Base-by-base conservation (phyloP, 2,329 filamentous ascomycete species). In the Cercospora beticola region DNA sequence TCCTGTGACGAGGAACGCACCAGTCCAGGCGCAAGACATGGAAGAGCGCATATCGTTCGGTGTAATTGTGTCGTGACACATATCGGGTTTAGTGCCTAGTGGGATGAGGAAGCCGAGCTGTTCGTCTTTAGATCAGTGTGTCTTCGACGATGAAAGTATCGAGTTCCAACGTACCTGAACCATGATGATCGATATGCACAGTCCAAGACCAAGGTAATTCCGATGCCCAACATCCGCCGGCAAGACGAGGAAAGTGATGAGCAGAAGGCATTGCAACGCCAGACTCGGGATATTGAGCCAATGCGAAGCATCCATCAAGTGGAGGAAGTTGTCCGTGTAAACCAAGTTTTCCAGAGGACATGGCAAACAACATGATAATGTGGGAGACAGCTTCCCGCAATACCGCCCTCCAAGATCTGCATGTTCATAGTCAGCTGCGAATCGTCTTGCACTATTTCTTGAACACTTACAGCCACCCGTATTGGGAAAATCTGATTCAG, bases 71-170 rank as follows among this genome's bases (percentile, higher is more conserved):
- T 97, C 91, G 77, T 87, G 89, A 79, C 94, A 97, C 81, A 94
- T 86, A 0, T 90, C 80, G 1, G 92, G 91, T 68, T 89, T 86
- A 12, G 87, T 87, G 5, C 87, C 92, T 10, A 97, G 84, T 0
- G 93, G 93, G 40, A 97, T 87, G 65, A 96, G 89, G 77, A 97
- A 95, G 18, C 91, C 91, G 73, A 97, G 93, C 63, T 95, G 94
- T 14, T 26, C 12, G 5, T 30, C 54, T 10, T 57, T 1, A 8
- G 1, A n/a, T 62, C 36, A 52, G 46, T 1, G 3, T 58, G 97
- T 86, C 58, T 97, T 82, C 71, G 97, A 89, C 1, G 86, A 7
- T 94, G 94, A 0, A 93, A 2, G 4, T 52, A 16, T 31, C 5
- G 33, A 5, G 23, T 14, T 6, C 9, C 6, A 94, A 71, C 87